A percentile compares a stretch with the other conserved stretches of the same genome.
Conservation (phyloP, 768 basidiomycete genomes). For the Thelephora ganbajun region DNA sequence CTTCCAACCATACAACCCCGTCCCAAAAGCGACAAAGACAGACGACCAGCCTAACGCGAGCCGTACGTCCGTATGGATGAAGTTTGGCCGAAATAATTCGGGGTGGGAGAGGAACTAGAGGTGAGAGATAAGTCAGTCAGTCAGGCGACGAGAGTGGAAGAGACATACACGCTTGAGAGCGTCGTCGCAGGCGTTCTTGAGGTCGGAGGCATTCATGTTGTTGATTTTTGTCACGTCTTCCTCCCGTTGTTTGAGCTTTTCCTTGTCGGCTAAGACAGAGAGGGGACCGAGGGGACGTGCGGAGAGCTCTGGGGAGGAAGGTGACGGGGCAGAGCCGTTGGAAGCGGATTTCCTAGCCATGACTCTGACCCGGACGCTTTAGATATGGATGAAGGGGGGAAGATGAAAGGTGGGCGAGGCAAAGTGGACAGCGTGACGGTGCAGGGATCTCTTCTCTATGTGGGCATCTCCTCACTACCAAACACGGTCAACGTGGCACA, state of each 20-base stretch:
- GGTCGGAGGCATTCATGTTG: slow-evolving; percentile 33
- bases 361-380: background rate
- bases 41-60: slow-evolving; percentile 79
- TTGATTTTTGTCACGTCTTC: slow-evolving; percentile 34
- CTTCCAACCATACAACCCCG: slow-evolving; percentile 76
- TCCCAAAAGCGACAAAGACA: slow-evolving; percentile 68
- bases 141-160: too few species aligned
- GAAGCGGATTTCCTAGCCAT: background rate
- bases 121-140: background rate
- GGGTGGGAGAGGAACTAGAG: slow-evolving; percentile 68
- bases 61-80: slow-evolving; percentile 81
- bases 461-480: too few species aligned
- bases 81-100: slow-evolving; percentile 73
- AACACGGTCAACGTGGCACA: too few species aligned
- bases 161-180: slow-evolving; percentile 69
- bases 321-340: background rate
- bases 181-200: slow-evolving; percentile 62
- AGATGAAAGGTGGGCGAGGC: background rate
- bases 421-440: background rate
- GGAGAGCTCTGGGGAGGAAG: background rate
- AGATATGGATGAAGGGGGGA: background rate
- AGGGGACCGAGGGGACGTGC: background rate
- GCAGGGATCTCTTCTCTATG: too few species aligned
- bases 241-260: slow-evolving; percentile 1
- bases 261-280: background rate